Evolutionary conservation across 805 yeast genomes (phyloP).

Genomic region (Saccharomycopsis schoenii): DNA sequence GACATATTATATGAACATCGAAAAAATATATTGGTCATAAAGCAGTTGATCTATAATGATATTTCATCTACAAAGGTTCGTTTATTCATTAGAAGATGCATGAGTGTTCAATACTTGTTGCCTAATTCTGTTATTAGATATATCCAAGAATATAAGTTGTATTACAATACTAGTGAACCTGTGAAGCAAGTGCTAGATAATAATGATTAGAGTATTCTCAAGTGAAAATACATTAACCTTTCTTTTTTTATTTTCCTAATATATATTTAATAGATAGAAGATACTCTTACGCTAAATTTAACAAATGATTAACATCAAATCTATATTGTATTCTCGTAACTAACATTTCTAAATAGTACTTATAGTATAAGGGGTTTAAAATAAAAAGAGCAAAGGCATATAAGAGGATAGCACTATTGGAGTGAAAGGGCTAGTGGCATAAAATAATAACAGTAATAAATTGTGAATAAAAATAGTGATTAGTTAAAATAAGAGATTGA

Average conservation of each 20-base stretch:
- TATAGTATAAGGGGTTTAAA: neutral
- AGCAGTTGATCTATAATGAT: conserved; percentile 93
- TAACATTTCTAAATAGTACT: too few relatives aligned
- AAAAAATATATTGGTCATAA: conserved; percentile 84
- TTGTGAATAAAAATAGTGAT: neutral
- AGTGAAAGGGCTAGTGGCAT: neutral
- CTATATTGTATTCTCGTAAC: neutral
- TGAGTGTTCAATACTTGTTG: conserved; percentile 90
- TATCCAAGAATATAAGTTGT: conserved; percentile 84
- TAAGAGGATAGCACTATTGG: neutral
- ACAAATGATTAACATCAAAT: neutral
- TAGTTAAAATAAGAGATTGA: neutral
- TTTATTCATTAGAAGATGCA: conserved; percentile 82
- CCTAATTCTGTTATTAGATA: conserved; percentile 94
- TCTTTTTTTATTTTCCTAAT: neutral
- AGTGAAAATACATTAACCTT: neutral
- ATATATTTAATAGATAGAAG: neutral
- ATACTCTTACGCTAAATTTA: neutral
- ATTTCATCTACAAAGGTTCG: conserved; percentile 92
- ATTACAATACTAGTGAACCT: conserved; percentile 81
- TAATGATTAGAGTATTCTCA: neutral
- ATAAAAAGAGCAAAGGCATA: neutral
- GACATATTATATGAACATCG: conserved; percentile 97
- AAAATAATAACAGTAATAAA: neutral
- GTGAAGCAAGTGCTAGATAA: conserved; percentile 63